Base-by-base conservation (phyloP, 768 basidiomycete species). In the Auricularia heimuer region DNA sequence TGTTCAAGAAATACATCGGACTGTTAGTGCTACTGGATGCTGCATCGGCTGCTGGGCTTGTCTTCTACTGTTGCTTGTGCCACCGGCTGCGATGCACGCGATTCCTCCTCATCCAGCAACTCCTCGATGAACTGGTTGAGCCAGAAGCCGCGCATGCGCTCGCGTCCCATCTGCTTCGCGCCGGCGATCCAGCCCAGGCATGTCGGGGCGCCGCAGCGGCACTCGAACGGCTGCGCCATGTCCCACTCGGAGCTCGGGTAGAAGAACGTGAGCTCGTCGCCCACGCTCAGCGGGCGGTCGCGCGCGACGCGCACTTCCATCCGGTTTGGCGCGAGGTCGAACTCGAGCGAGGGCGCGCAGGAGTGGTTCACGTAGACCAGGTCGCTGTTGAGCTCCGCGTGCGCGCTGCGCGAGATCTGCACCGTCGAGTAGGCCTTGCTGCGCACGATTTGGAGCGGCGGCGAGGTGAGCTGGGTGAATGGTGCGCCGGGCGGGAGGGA, bases 241-340 rank as follows among this genome's bases (percentile, higher is more conserved):
- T 83, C 79, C 85, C 86, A 88, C 70, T 88, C 86, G 16, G 84
- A 87, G 69, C 80, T 82, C 18, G 85, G 86, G 71, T 87, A 87
- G 71, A 86, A 87, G 70, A 81, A 86, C 2, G 82, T 83, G 64
- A 86, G 77, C 74, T 71, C 37, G 33, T 18, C 61, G 33, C 63
- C 58, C 36, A n/a, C 63, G 42, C 37, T 58, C 18, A 67, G 75
- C 65, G 77, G 72, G 65, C 73, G 76, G 69, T 75, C 75, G 77
- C 84, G 66, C 21, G 73, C 45, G 37, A 77, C 75, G 36, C 78
- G 79, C 14, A 65, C 64, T 18, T 71, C 62, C 64, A 82, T 81
- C 62, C 67, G 44, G 66, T 77, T 79, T 63, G 78, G 77, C 35
- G 80, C 77, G 4, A 87, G 71, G 69, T 86, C 81, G 69, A 86